Conservation (phyloP, 495 filamentous ascomycete species). For the Paragyromitra xinjiangensis region DNA sequence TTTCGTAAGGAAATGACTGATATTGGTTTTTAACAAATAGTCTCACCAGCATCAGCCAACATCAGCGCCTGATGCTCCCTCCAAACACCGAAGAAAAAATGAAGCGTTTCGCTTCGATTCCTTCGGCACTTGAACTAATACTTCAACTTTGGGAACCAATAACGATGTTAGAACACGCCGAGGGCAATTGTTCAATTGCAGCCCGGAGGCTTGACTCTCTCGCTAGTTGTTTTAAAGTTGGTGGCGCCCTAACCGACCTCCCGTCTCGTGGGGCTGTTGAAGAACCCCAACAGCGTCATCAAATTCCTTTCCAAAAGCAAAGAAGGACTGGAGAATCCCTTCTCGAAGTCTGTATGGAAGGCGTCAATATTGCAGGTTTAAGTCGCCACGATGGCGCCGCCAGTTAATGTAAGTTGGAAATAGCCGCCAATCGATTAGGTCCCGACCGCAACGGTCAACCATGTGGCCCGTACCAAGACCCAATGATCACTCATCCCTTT, state of each 20-base stretch:
- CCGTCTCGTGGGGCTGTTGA: not conserved
- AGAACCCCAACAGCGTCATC: slow-evolving; percentile 6
- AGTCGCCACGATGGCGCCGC: not conserved
- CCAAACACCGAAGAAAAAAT: slow-evolving; percentile 6
- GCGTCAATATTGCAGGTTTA: slow-evolving; percentile 6
- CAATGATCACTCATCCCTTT: slow-evolving; percentile 2
- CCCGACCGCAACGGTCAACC: not conserved
- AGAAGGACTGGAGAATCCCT: slow-evolving; percentile 6
- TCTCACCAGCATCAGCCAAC: not conserved
- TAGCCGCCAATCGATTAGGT: slow-evolving; percentile 28
- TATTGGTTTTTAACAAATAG: not conserved
- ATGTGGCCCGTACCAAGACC: not conserved
- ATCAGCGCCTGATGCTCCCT: not conserved
- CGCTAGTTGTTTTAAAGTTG: slow-evolving; percentile 22
- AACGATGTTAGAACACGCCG: slow-evolving; percentile 1
- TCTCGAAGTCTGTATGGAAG: slow-evolving; percentile 36
- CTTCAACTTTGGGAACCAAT: slow-evolving; percentile 15
- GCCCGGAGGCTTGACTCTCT: not conserved
- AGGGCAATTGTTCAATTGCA: not conserved
- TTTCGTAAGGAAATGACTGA: not conserved
- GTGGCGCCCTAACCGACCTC: slow-evolving; percentile 26
- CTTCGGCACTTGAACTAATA: slow-evolving; percentile 24
- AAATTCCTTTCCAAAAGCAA: not conserved
- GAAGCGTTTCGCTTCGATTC: slow-evolving; percentile 21
- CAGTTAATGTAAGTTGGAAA: not conserved